Conservation (phyloP, 768 basidiomycete species). For the Steccherinum ochraceum region DNA sequence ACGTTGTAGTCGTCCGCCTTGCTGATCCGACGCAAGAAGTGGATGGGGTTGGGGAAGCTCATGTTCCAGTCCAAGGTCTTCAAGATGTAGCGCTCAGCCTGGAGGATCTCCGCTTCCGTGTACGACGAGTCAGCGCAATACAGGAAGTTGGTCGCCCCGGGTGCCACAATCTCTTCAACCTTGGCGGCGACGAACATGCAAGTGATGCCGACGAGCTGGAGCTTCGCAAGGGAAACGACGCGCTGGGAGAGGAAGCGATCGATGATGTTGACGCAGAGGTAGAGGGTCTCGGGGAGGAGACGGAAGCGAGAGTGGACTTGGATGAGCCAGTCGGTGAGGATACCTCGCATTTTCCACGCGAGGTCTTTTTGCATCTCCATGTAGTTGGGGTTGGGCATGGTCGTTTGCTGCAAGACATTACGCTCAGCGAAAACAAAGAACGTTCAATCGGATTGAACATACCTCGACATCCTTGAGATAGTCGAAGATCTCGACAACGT, state of each 20-base stretch:
- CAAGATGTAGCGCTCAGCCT: constrained; percentile 85
- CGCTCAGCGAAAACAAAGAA: too few species aligned
- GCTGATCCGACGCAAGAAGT: constrained; percentile 82
- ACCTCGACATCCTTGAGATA: constrained; percentile 89
- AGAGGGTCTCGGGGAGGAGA: constrained; percentile 85
- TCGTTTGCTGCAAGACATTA: constrained; percentile 43
- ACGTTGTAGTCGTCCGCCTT: constrained; percentile 92
- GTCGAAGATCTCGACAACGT: constrained; percentile 88
- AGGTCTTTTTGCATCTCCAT: constrained; percentile 81
- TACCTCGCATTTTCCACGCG: constrained; percentile 83
- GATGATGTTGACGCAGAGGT: constrained; percentile 80
- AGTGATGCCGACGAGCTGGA: constrained; percentile 81
- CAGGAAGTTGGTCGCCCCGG: constrained; percentile 75
- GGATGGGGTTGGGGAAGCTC: constrained; percentile 82
- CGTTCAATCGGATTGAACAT: constrained; percentile 17
- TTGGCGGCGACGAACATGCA: constrained; percentile 87
- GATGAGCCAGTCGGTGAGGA: constrained; percentile 90
- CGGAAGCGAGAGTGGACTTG: constrained; percentile 86
- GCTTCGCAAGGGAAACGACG: constrained; percentile 52
- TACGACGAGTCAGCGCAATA: constrained; percentile 75
- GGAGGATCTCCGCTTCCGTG: constrained; percentile 73
- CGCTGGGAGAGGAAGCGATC: constrained; percentile 59
- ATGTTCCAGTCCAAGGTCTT: constrained; percentile 84
- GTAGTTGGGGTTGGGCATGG: constrained; percentile 80
- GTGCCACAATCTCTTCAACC: constrained; percentile 89